phyloP scores from a whole-genome alignment of 2,329 filamentous ascomycete genomes.

The Biscogniauxia mediterranea region DNA sequence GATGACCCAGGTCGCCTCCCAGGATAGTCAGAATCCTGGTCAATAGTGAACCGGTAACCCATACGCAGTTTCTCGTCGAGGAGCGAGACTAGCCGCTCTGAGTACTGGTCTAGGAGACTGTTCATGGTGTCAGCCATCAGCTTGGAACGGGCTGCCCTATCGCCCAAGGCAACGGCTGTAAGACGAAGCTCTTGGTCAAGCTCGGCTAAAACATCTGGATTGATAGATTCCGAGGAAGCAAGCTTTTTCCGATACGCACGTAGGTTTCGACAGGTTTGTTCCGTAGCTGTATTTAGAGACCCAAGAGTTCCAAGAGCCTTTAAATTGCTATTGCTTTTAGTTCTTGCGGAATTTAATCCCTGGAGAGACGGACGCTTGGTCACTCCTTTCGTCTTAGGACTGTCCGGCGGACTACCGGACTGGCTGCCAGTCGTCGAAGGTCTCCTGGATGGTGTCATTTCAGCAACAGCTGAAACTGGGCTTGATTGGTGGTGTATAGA shows the following conservation, averaged over 20 bases:
- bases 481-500: constrained; percentile 39
- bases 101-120: constrained; percentile 72
- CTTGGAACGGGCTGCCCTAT: constrained; percentile 53
- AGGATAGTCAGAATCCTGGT: constrained; percentile 20
- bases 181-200: constrained; percentile 64
- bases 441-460: constrained; percentile 49
- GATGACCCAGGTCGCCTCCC: constrained; percentile 18
- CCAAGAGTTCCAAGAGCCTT: constrained; percentile 54
- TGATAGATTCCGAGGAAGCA: constrained; percentile 53
- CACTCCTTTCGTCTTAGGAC: constrained; percentile 47
- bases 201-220: constrained; percentile 57
- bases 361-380: constrained; percentile 55
- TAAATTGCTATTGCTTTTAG: constrained; percentile 49
- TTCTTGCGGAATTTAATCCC: constrained; percentile 46
- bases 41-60: constrained; percentile 32
- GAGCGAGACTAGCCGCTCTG: constrained; percentile 67
- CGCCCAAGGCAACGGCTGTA: constrained; percentile 59
- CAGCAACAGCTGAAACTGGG: constrained; percentile 40
- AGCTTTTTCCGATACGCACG: constrained; percentile 64
- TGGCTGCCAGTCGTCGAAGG: constrained; percentile 41
- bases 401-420: constrained; percentile 49
- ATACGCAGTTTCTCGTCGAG: constrained; percentile 64
- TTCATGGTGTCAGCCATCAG: constrained; percentile 57
- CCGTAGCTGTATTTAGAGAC: constrained; percentile 60
- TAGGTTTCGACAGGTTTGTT: constrained; percentile 62